These are phyloP conservation scores for Capsella rubella DNA, from an alignment of 441 rosid genomes.

Conservation along the genomic window DNA sequence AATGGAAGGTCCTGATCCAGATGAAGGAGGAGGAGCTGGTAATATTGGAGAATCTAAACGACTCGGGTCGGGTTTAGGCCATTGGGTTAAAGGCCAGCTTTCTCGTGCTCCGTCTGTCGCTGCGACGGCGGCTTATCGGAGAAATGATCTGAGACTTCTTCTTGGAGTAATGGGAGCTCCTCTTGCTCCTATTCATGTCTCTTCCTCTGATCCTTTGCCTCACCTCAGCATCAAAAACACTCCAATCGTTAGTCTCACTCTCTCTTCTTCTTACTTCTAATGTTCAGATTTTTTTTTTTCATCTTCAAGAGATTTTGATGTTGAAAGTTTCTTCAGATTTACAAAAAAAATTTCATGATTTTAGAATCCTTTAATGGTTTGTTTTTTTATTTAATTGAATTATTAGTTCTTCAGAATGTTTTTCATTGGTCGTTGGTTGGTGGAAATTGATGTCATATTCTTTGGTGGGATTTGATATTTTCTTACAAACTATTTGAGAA, in stretches of 20 bases:
- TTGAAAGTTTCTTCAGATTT: conserved; percentile 7
- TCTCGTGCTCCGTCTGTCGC: conserved; percentile 67
- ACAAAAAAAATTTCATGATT: background rate
- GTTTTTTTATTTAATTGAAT: conserved; percentile 14
- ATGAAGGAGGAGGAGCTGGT: conserved; percentile 47
- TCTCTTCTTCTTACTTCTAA: background rate
- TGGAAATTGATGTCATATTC: conserved; percentile 41
- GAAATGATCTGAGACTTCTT: conserved; percentile 71
- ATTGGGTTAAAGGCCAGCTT: conserved; percentile 85
- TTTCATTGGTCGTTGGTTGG: conserved; percentile 41
- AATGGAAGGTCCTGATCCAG: conserved; percentile 87
- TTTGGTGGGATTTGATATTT: conserved; percentile 39
- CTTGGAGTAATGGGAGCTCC: conserved; percentile 95
- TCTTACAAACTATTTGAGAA: conserved; percentile 2
- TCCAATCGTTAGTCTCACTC: conserved; percentile 66
- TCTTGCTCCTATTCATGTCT: conserved; percentile 78
- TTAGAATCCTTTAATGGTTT: conserved; percentile 15
- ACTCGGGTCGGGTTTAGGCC: conserved; percentile 71
- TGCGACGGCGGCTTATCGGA: conserved; percentile 51
- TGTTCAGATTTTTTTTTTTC: conserved; percentile 14
- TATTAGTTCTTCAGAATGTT: conserved; percentile 21
- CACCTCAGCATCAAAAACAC: conserved; percentile 80
- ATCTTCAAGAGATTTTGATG: background rate
- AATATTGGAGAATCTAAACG: conserved; percentile 45
- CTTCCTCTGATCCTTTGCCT: conserved; percentile 75